A percentile compares a stretch with the other conserved stretches of the same genome.
Conservation (phyloP, 2,329 filamentous ascomycete species). For the Alternaria infectoria region DNA sequence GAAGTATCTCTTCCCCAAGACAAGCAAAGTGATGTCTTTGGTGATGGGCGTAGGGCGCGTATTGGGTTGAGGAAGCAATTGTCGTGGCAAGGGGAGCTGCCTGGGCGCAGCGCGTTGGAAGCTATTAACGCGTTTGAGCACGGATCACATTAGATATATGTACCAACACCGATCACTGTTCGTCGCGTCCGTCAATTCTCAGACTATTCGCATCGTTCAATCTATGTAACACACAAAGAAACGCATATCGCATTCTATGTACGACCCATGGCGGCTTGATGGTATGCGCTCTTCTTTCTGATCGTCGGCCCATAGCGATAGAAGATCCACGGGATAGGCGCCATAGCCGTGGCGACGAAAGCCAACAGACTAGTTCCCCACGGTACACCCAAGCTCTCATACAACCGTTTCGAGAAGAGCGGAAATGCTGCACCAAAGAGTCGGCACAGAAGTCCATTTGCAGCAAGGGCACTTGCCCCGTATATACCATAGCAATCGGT, state of each 20-base stretch:
- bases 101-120: background rate
- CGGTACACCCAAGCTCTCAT: background rate
- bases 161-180: background rate
- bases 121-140: background rate
- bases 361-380: conserved; percentile 48
- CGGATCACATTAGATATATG: background rate
- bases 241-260: background rate
- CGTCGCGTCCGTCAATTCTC: background rate
- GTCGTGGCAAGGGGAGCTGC: background rate
- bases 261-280: background rate
- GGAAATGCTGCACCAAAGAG: background rate
- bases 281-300: background rate
- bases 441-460: background rate
- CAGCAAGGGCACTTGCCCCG: background rate
- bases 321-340: conserved; percentile 4
- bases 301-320: conserved; percentile 1
- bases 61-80: background rate
- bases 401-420: background rate
- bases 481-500: conserved; percentile 66
- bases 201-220: background rate
- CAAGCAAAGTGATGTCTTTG: background rate
- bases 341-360: conserved; percentile 39
- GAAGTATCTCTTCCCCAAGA: background rate
- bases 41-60: background rate
- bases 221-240: background rate